Evolutionary conservation across 176 grass and related monocot species (phyloP).

Genomic region (Ensete ventricosum): DNA sequence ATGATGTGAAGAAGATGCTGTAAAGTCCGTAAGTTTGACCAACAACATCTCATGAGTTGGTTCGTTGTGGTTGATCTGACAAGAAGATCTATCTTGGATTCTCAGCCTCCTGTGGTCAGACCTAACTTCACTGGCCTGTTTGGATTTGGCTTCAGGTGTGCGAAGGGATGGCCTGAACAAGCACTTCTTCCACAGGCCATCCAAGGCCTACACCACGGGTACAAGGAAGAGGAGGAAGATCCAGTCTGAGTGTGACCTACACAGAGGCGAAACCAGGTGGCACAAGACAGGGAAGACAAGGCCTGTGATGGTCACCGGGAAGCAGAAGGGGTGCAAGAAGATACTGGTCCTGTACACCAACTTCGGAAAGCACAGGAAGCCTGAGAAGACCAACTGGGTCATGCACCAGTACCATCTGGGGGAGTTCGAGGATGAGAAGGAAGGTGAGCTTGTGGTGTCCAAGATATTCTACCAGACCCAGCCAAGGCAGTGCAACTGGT

Average conservation of each 20-base stretch:
- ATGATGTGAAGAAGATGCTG: background rate
- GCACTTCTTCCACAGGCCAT: constrained; percentile 91
- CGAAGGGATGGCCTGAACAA: constrained; percentile 73
- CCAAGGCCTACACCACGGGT: constrained; percentile 94
- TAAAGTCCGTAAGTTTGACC: background rate
- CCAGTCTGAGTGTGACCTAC: constrained; percentile 19
- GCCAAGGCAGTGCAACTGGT: constrained; percentile 51
- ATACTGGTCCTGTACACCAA: constrained; percentile 94
- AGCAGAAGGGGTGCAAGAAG: constrained; percentile 83
- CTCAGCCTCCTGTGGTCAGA: background rate
- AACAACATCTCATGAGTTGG: constrained; percentile 13
- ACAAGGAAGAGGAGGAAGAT: constrained; percentile 89
- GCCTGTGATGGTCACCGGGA: constrained; percentile 48
- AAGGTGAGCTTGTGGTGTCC: constrained; percentile 87
- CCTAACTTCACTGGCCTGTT: background rate
- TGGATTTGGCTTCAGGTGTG: constrained; percentile 36
- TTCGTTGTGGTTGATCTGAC: constrained; percentile 1
- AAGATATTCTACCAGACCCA: constrained; percentile 99
- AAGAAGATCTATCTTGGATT: background rate
- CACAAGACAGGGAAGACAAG: constrained; percentile 95
- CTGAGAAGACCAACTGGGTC: constrained; percentile 94
- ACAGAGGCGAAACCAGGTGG: constrained; percentile 73
- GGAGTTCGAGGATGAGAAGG: constrained; percentile 58
- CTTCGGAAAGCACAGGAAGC: constrained; percentile 71
- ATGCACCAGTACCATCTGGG: constrained; percentile 99